A percentile compares a stretch with the other conserved stretches of the same genome.
Evolutionary conservation across 441 rosid genomes (phyloP).

Genomic region (Erodium moschatum): DNA sequence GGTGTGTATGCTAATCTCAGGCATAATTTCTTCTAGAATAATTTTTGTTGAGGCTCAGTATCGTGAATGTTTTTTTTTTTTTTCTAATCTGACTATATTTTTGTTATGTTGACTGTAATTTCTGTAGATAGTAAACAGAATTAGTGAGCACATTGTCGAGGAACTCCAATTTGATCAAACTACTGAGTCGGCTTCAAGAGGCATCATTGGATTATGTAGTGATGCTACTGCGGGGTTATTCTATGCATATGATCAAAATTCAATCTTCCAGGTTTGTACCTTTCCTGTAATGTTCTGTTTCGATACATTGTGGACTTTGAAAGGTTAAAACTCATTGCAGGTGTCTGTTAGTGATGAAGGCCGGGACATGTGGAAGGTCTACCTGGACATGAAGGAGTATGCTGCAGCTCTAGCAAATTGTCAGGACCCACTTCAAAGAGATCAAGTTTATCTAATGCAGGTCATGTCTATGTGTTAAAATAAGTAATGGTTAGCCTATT

Average conservation of each 20-base stretch:
- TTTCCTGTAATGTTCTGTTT: constrained; percentile 18
- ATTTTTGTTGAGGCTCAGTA: neutral
- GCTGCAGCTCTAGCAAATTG: constrained; percentile 92
- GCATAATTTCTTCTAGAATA: neutral
- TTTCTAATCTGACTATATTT: constrained; percentile 7
- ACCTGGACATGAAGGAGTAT: constrained; percentile 87
- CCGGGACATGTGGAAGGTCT: constrained; percentile 98
- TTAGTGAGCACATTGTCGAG: constrained; percentile 87
- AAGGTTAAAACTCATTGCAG: constrained; percentile 34
- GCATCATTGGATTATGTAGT: constrained; percentile 86
- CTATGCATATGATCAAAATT: constrained; percentile 95
- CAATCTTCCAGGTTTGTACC: constrained; percentile 75
- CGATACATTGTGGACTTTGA: constrained; percentile 17
- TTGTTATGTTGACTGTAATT: constrained; percentile 20
- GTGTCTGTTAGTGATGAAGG: constrained; percentile 93
- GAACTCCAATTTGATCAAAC: constrained; percentile 94
- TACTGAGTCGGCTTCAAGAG: constrained; percentile 74
- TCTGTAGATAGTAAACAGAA: constrained; percentile 85
- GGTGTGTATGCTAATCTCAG: constrained; percentile 47
- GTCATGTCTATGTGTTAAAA: constrained; percentile 30
- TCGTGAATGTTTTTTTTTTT: constrained; percentile 12
- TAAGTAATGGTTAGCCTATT: constrained; percentile 17
- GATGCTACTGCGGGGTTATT: constrained; percentile 95
- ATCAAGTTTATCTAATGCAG: constrained; percentile 96
- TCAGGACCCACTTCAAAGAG: constrained; percentile 86